phyloP scores from a whole-genome alignment of 257 asterid species.

The Capsicum chinense region DNA sequence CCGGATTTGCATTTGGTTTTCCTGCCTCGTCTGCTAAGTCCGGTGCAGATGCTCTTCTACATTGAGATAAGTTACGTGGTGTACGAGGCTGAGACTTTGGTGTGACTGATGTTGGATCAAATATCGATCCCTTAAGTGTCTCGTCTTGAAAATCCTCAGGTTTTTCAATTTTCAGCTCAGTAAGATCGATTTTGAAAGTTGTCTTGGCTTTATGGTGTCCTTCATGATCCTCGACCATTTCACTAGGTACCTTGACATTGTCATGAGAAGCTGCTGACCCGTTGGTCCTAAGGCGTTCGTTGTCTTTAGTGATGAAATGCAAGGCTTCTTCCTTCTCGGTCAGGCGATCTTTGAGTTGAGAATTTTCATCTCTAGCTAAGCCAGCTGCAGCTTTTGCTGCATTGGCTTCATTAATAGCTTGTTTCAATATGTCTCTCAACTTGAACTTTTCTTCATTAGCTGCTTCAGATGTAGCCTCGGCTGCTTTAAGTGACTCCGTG shows the following conservation, averaged over 20 bases:
- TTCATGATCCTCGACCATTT: neutral
- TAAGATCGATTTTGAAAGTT: neutral
- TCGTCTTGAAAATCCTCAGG: neutral
- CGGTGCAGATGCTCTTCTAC: constrained; percentile 1
- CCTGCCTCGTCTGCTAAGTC: constrained; percentile 26
- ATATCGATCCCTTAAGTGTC: constrained; percentile 26
- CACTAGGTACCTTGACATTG: constrained; percentile 8
- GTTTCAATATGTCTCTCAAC: constrained; percentile 49
- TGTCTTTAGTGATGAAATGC: constrained; percentile 26
- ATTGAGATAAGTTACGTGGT: constrained; percentile 18
- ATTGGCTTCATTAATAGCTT: constrained; percentile 55
- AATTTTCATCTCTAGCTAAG: constrained; percentile 33
- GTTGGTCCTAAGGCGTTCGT: constrained; percentile 14
- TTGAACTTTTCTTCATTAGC: constrained; percentile 26
- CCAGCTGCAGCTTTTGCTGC: constrained; percentile 38
- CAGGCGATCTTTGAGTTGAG: constrained; percentile 38
- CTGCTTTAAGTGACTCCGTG: constrained; percentile 16
- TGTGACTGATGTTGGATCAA: constrained; percentile 18
- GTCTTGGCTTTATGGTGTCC: constrained; percentile 1
- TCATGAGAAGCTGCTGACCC: constrained; percentile 12
- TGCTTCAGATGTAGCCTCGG: constrained; percentile 26
- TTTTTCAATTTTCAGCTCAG: constrained; percentile 15
- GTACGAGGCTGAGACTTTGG: constrained; percentile 29
- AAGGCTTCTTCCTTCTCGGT: constrained; percentile 33
- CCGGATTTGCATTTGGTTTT: constrained; percentile 18